A percentile compares a stretch with the other conserved stretches of the same genome.
Evolutionary conservation across 208 protist species (phyloP).

Genomic region (Trypanosoma melophagium): DNA sequence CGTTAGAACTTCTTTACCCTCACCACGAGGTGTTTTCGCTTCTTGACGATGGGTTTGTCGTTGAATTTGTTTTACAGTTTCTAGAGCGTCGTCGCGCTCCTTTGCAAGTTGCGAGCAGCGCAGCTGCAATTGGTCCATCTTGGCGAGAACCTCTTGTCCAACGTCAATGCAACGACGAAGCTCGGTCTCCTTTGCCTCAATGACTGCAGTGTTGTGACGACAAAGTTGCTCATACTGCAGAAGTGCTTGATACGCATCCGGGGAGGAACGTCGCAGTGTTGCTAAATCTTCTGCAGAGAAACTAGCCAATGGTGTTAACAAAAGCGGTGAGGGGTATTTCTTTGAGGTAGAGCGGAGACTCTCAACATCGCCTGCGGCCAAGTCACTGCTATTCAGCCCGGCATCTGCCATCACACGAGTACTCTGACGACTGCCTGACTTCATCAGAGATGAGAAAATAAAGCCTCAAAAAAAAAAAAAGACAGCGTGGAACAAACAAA

Average conservation of each 20-base stretch:
- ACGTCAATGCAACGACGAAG: conserved; percentile 73
- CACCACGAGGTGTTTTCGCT: background rate
- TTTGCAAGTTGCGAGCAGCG: conserved; percentile 46
- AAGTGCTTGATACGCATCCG: conserved; percentile 39
- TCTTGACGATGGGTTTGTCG: background rate
- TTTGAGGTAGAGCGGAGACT: background rate
- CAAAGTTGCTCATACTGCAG: conserved; percentile 42
- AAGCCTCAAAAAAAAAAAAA: background rate
- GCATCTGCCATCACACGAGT: background rate
- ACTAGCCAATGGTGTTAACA: conserved; percentile 29
- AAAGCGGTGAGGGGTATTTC: background rate
- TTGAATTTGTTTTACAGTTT: background rate
- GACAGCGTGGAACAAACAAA: too few relatives aligned
- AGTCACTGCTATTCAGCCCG: conserved; percentile 19
- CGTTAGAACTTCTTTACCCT: background rate
- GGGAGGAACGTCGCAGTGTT: conserved; percentile 7
- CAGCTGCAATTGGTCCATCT: conserved; percentile 58
- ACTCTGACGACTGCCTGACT: background rate
- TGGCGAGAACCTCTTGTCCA: conserved; percentile 69
- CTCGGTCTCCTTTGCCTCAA: conserved; percentile 68
- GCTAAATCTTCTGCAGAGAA: conserved; percentile 30
- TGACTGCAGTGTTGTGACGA: conserved; percentile 25
- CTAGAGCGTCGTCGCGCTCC: conserved; percentile 46
- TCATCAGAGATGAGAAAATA: background rate
- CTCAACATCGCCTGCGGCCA: background rate